Evolutionary conservation across 2,329 filamentous ascomycete genomes (phyloP), one percentile per base, ranked within the genome.

Genomic region (Fusarium musae): DNA sequence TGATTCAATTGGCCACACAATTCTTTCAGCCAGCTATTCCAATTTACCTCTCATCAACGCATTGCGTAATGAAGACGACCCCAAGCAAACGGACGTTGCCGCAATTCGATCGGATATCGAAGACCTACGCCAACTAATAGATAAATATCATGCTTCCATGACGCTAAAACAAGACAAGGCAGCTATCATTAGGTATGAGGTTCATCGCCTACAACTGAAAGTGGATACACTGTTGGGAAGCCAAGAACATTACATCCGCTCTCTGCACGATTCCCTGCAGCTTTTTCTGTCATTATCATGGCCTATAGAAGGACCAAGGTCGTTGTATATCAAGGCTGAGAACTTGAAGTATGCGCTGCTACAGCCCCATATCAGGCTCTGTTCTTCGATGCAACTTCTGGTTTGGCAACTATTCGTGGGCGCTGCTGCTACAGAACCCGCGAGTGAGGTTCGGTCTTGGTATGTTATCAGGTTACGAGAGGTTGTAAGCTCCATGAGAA

Each of bases 361-460:
- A 0, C 34, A 69, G 3, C 73, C 75, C 3, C 44, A 64, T 9
- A 47, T 70, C 8, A 69, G 73, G 17, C 62, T 76, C 9, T 76
- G 71, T 19, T 63, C 70, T 7, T 72, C 75, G 2, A 58, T 68
- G 16, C 60, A 75, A 11, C 32, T 76, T 2, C 44, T 75, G 2
- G 44, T 76, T 12, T 76, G 73, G 73, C 71, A 77, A 15, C 56
- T 75, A 11, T 77, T 77, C 11, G 58, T 77, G 10, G 75, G 75
- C 3, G 73, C 69, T 1, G 61, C 62, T 23, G 75, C 75, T 6
- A 46, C 66, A 1, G 59, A 42, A 4, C 21, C 32, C 0, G 26
- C 32, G 7, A 53, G 58, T 17, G 63, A 49, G 8, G 30, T 50
- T 1, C 32, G 50, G 1, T 30, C 16, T 9, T 75, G 72, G 72